phyloP scores from a whole-genome alignment of 768 basidiomycete genomes.

The Mrakia hoshinonis region DNA sequence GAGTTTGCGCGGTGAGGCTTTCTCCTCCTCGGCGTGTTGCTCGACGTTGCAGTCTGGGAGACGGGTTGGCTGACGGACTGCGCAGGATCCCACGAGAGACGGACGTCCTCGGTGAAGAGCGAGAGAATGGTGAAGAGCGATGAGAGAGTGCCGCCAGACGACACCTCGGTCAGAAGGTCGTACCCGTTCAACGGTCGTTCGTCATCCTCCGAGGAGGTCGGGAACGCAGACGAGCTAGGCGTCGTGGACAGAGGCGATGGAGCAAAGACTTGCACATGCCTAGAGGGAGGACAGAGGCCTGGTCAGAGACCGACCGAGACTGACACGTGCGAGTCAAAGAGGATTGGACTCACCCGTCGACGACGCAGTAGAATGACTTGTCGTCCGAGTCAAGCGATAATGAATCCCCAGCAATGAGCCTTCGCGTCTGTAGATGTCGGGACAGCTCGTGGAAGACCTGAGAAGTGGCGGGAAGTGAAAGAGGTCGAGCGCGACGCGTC shows the following conservation, averaged over 20 bases:
- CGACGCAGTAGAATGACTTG: constrained; percentile 93
- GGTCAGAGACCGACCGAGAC: not conserved
- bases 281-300: not conserved
- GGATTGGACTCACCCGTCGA: constrained; percentile 80
- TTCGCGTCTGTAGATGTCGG: constrained; percentile 84
- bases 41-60: constrained; percentile 23
- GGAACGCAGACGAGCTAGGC: constrained; percentile 51
- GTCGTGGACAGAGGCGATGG: constrained; percentile 32
- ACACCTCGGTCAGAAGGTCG: constrained; percentile 91
- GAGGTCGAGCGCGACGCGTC: not conserved
- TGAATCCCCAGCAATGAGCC: constrained; percentile 93
- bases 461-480: not conserved
- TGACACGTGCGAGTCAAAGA: not conserved
- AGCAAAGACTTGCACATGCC: constrained; percentile 33
- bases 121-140: constrained; percentile 94
- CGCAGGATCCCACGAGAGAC: constrained; percentile 67
- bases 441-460: constrained; percentile 81
- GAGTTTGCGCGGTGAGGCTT: constrained; percentile 30
- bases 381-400: constrained; percentile 74
- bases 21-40: constrained; percentile 25
- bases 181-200: constrained; percentile 67
- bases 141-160: constrained; percentile 87
- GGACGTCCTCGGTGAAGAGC: constrained; percentile 81
- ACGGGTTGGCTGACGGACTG: not conserved
- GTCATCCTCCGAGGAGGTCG: constrained; percentile 41